Evolutionary conservation across 2,329 filamentous ascomycete genomes (phyloP).

Genomic region (Penicillium sp.): DNA sequence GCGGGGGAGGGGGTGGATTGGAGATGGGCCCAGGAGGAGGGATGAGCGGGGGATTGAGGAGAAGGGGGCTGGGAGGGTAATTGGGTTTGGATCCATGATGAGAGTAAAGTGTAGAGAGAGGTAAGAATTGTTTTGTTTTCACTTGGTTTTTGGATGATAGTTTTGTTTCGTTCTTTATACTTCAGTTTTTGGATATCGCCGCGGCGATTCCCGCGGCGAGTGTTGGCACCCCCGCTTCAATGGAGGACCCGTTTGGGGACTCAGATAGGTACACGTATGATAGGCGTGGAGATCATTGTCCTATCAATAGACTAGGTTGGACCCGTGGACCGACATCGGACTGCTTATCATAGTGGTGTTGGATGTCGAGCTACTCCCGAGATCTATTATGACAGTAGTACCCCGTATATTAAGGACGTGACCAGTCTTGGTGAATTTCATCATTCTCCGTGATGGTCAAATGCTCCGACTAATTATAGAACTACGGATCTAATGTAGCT

Average conservation of each 20-base stretch:
- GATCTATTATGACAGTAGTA: too few species aligned
- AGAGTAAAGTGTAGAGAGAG: background rate
- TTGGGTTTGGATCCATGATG: background rate
- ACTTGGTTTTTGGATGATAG: background rate
- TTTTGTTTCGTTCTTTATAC: too few species aligned
- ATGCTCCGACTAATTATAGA: too few species aligned
- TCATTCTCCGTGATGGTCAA: too few species aligned
- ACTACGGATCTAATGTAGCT: background rate
- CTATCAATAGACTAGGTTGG: background rate
- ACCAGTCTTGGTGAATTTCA: too few species aligned
- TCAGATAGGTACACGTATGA: background rate
- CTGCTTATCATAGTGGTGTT: background rate
- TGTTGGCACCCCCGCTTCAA: too few species aligned
- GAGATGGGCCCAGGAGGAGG: constrained; percentile 68
- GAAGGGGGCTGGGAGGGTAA: constrained; percentile 60
- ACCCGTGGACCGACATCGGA: background rate
- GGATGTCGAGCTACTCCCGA: too few species aligned
- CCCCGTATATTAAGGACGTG: too few species aligned
- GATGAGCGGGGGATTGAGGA: constrained; percentile 62
- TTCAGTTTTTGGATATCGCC: background rate
- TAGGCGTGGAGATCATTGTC: background rate
- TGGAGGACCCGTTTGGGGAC: too few species aligned
- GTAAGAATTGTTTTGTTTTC: background rate
- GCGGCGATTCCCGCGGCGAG: constrained; percentile 3
- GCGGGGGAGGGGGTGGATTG: constrained; percentile 66